phyloP scores from a whole-genome alignment of 139 green algal genomes.

The Chlamydomonas urium region DNA sequence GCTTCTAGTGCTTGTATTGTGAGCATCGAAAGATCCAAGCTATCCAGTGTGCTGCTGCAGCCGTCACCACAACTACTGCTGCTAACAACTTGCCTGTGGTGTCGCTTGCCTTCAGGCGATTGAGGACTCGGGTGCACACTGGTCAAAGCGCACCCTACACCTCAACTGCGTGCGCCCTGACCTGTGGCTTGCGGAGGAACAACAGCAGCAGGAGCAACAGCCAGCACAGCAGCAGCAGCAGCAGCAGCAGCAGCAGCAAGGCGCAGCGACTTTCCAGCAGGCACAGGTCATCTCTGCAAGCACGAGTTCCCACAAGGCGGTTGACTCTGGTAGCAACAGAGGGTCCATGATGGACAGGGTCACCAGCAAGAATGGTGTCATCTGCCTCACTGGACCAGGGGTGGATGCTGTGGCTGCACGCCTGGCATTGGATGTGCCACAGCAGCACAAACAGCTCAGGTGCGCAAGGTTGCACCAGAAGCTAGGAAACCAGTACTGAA shows the following conservation, averaged over 20 bases:
- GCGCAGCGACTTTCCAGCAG: not conserved
- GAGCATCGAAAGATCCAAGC: too few species aligned
- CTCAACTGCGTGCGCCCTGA: constrained; percentile 24
- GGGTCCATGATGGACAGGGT: too few species aligned
- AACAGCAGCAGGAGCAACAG: constrained; percentile 12
- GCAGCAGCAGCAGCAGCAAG: constrained; percentile 1
- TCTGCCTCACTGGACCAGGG: constrained; percentile 18
- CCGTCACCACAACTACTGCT: not conserved
- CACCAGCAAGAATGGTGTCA: constrained; percentile 7
- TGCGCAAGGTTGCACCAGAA: too few species aligned
- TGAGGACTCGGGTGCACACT: constrained; percentile 23
- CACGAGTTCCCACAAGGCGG: too few species aligned
- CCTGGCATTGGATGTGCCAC: not conserved
- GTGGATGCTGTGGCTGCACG: constrained; percentile 13
- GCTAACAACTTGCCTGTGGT: not conserved
- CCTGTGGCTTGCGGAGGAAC: constrained; percentile 17
- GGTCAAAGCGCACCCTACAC: not conserved
- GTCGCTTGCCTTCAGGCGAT: constrained; percentile 8
- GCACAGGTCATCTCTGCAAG: too few species aligned
- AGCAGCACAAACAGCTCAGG: too few species aligned
- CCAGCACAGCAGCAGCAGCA: not conserved
- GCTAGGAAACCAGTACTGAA: too few species aligned
- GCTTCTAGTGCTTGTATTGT: not conserved
- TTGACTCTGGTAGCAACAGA: too few species aligned
- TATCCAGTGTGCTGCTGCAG: too few species aligned